Base-by-base conservation (phyloP, 495 filamentous ascomycete species). In the Corynascus novoguineensis region DNA sequence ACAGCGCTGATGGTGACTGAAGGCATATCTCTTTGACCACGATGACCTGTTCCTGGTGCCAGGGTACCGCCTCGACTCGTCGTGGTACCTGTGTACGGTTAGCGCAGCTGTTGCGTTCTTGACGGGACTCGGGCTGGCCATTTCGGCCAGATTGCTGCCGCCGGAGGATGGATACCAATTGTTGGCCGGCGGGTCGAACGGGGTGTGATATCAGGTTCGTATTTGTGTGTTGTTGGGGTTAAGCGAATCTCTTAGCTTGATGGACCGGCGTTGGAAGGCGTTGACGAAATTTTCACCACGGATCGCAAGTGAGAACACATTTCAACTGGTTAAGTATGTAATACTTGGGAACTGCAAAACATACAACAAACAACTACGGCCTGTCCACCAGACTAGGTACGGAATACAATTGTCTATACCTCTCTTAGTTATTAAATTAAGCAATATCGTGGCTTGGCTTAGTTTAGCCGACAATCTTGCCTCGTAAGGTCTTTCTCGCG, bases 1-100 rank as follows among this genome's bases (percentile, higher is more conserved):
- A n/a, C 1, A 21, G 7, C 9, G 37, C 3, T 37, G 10, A 14
- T 48, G 35, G 9, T 46, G 51, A 53, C 15, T 51, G 25, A n/a
- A 96, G 86, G 82, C 86, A 46, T 92, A 89, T 64, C 76, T 96
- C 3, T 92, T 83, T 71, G 86, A 96, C 55, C 80, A 89, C 66
- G 90, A 96, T 62, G 84, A 88, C 49, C 81, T 90, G 42, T 97
- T 96, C 70, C 84, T 87, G 64, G 80, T 86, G 19, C 74, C 75
- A 2, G 92, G 92, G 46, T 96, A 92, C 88, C 76, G 77, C 57
- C 77, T 97, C 49, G 90, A 87, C 63, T 78, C 81, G 54, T 86
- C 86, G 6, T 96, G 86, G 82, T 76, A 86, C 10, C 77, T 92
- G 35, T 90, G 86, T 67, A 89, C 84, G 12, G 75, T 84, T 37